These are phyloP conservation scores for Tylopilus felleus DNA, from an alignment of 768 basidiomycete genomes.

Conservation along the genomic window DNA sequence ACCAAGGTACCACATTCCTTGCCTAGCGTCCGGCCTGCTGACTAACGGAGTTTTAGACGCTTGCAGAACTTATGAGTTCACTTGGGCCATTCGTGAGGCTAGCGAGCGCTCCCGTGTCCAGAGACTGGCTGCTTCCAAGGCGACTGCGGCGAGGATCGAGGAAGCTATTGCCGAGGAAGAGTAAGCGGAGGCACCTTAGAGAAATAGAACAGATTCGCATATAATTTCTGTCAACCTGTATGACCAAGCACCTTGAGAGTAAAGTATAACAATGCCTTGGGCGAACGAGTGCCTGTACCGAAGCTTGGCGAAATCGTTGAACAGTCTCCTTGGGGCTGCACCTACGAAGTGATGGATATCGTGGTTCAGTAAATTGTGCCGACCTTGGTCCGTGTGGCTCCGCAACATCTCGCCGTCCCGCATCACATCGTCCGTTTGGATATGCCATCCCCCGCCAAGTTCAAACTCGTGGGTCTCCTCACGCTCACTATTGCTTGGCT, in stretches of 20 bases:
- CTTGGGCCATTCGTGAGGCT: slow-evolving; percentile 88
- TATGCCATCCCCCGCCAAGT: slow-evolving; percentile 27
- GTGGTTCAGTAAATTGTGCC: neutral
- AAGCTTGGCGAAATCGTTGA: too few relatives aligned
- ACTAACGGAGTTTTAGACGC: slow-evolving; percentile 52
- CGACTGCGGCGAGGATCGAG: slow-evolving; percentile 25
- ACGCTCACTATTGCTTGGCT: slow-evolving; percentile 28
- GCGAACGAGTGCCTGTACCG: neutral
- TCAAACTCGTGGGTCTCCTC: slow-evolving; percentile 36
- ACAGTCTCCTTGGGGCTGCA: neutral
- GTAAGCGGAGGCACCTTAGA: slow-evolving; percentile 7
- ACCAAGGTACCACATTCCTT: slow-evolving; percentile 59
- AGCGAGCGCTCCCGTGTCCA: slow-evolving; percentile 61
- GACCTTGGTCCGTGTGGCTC: too few relatives aligned
- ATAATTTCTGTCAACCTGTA: neutral
- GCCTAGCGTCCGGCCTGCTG: neutral
- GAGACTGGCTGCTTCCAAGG: slow-evolving; percentile 38
- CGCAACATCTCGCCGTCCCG: too few relatives aligned
- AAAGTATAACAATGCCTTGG: neutral
- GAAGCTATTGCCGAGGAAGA: slow-evolving; percentile 29
- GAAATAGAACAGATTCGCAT: neutral
- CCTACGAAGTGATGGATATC: slow-evolving; percentile 6
- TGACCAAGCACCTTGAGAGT: neutral
- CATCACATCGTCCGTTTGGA: slow-evolving; percentile 55
- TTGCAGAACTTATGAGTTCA: slow-evolving; percentile 83